Percentiles rank a stretch among this genome's conserved stretches.
These are phyloP conservation scores for Salix suchowensis DNA, from an alignment of 345 rosid genomes.

Conservation along the genomic window DNA sequence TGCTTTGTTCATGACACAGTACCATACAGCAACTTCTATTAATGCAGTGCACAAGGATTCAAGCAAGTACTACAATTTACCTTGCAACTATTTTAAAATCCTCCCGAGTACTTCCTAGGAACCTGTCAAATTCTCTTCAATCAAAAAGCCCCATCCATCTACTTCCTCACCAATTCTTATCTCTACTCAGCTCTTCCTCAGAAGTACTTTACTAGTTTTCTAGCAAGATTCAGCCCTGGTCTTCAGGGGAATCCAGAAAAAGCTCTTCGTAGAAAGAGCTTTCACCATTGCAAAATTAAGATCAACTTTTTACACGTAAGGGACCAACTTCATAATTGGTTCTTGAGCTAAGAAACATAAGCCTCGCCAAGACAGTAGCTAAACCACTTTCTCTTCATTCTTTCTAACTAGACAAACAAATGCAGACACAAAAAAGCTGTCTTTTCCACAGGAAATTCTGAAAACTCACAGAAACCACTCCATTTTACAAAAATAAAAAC, in stretches of 20 bases:
- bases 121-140: too few species aligned
- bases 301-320: background rate
- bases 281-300: background rate
- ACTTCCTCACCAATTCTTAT: too few species aligned
- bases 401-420: background rate
- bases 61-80: too few species aligned
- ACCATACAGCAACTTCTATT: too few species aligned
- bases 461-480: background rate
- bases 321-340: background rate
- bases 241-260: background rate
- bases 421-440: background rate
- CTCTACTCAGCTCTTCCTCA: too few species aligned
- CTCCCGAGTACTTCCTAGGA: too few species aligned
- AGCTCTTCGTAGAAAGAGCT: background rate
- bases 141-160: too few species aligned
- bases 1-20: too few species aligned
- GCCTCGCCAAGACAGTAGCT: background rate
- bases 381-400: background rate
- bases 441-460: background rate
- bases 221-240: background rate
- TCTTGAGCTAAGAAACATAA: background rate
- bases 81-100: too few species aligned
- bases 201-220: background rate
- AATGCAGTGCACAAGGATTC: too few species aligned
- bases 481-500: background rate